Evolutionary conservation across 1,284 basidiomycete genomes (phyloP).

Genomic region (Sanguinoderma infundibulare): DNA sequence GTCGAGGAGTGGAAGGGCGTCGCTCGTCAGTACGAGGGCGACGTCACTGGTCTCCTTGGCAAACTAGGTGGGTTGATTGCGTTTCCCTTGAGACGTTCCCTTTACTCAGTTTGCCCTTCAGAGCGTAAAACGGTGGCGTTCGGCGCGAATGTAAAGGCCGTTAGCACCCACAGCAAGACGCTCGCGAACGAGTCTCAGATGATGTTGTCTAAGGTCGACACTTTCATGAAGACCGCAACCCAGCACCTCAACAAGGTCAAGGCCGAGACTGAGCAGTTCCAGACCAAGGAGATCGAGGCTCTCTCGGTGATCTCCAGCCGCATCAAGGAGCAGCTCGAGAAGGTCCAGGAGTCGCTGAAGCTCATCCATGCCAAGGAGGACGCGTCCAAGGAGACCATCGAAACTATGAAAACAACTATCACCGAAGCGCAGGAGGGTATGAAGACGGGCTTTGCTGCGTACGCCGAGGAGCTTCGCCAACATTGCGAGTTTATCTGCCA

Average conservation of each 20-base stretch:
- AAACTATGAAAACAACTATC: constrained; percentile 49
- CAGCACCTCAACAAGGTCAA: constrained; percentile 59
- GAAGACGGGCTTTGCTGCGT: constrained; percentile 54
- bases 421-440: constrained; percentile 58
- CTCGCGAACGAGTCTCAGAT: constrained; percentile 55
- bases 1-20: constrained; percentile 73
- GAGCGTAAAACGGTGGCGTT: constrained; percentile 80
- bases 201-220: constrained; percentile 63
- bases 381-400: constrained; percentile 57
- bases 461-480: constrained; percentile 55
- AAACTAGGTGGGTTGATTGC: constrained; percentile 73
- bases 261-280: constrained; percentile 59
- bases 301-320: constrained; percentile 56
- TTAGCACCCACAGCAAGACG: constrained; percentile 64
- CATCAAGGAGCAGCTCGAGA: constrained; percentile 65
- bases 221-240: constrained; percentile 62
- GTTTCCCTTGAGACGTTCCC: constrained; percentile 6
- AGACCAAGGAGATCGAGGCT: constrained; percentile 58
- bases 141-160: constrained; percentile 67
- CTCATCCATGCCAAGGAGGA: constrained; percentile 61
- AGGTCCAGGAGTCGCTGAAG: constrained; percentile 61
- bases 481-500: constrained; percentile 52
- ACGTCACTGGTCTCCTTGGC: constrained; percentile 77
- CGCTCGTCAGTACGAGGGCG: constrained; percentile 70
- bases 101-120: constrained; percentile 36